These are phyloP conservation scores for Yamadazyma trypodendri DNA, from an alignment of 1,139 yeast species.

Conservation along the genomic window DNA sequence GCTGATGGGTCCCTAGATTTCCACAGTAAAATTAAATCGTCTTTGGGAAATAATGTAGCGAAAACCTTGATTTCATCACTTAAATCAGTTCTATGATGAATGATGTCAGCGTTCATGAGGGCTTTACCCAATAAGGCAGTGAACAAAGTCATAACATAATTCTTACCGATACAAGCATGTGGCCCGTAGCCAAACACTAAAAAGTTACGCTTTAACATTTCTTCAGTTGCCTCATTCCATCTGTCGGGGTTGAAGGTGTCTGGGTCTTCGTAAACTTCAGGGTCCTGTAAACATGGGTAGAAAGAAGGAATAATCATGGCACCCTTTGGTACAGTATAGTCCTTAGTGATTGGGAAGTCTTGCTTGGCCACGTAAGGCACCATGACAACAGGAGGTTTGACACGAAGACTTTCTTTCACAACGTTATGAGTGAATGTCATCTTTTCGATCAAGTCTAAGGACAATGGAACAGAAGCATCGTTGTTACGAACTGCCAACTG, in stretches of 20 bases:
- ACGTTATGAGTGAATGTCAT: conserved; percentile 90
- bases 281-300: conserved; percentile 95
- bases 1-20: conserved; percentile 55
- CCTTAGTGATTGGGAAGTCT: conserved; percentile 75
- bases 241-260: conserved; percentile 94
- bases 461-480: conserved; percentile 61
- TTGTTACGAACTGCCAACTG: conserved; percentile 80
- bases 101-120: conserved; percentile 72
- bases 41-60: conserved; percentile 97
- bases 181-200: conserved; percentile 96
- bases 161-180: conserved; percentile 93
- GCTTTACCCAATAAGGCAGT: conserved; percentile 91
- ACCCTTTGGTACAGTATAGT: conserved; percentile 92
- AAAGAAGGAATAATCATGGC: conserved; percentile 94
- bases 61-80: conserved; percentile 93
- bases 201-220: conserved; percentile 82
- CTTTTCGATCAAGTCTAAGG: conserved; percentile 71
- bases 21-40: conserved; percentile 82
- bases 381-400: conserved; percentile 97
- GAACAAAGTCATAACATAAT: conserved; percentile 86
- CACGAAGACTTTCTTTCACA: conserved; percentile 87
- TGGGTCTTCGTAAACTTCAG: conserved; percentile 92
- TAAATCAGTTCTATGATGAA: conserved; percentile 76
- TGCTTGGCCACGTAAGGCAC: conserved; percentile 94
- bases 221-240: conserved; percentile 58